A percentile compares a stretch with the other conserved stretches of the same genome.
Evolutionary conservation across 2,329 filamentous ascomycete species (phyloP).

Genomic region (Magnaporthiopsis rhizophila): DNA sequence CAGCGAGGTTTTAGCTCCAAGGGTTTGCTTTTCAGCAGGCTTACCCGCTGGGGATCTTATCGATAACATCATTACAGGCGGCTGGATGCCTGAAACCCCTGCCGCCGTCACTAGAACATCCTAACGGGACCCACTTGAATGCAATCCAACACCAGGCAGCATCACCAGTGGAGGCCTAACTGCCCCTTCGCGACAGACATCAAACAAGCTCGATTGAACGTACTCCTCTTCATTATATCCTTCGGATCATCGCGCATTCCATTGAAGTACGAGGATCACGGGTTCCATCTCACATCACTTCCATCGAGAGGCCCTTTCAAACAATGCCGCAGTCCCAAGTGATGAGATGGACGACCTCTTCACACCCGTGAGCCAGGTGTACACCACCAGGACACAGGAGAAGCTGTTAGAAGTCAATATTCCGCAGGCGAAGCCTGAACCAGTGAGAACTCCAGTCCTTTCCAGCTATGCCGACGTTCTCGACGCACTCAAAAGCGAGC

Average conservation of each 20-base stretch:
- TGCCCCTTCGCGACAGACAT: no score
- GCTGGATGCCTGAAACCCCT: neutral
- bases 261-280: neutral
- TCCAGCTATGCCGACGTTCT: constrained; percentile 41
- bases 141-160: no score
- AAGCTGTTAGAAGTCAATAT: constrained; percentile 29
- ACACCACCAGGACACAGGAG: constrained; percentile 30
- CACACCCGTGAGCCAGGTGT: constrained; percentile 44
- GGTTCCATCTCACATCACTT: no score
- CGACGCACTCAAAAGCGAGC: constrained; percentile 53
- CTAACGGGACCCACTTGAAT: no score
- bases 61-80: neutral
- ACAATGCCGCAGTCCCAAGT: neutral
- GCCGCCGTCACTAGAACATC: no score
- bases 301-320: neutral
- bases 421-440: neutral
- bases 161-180: no score
- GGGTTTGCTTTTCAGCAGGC: no score
- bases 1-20: no score
- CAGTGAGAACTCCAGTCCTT: neutral
- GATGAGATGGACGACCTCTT: constrained; percentile 46
- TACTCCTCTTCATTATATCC: no score
- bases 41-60: neutral
- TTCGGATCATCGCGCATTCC: no score
- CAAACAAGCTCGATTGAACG: no score